Evolutionary conservation across 768 basidiomycete genomes (phyloP).

Genomic region (Amanita pseudoporphyria): DNA sequence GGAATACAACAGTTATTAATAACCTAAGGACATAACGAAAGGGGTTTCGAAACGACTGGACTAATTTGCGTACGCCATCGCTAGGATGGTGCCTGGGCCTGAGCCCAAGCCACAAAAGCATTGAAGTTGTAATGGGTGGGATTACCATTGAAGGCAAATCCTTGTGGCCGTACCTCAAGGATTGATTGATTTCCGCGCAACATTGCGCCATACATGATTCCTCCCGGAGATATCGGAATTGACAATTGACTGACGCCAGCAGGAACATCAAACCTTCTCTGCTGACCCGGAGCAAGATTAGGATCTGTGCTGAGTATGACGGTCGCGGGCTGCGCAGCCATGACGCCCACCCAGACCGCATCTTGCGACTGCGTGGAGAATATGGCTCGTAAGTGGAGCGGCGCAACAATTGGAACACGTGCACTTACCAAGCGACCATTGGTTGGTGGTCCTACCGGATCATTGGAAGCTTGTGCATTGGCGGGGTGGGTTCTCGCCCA

Average conservation of each 20-base stretch:
- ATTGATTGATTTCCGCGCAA: slow-evolving; percentile 36
- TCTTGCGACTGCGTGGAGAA: slow-evolving; percentile 44
- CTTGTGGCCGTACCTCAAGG: slow-evolving; percentile 35
- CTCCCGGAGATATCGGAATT: slow-evolving; percentile 42
- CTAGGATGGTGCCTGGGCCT: slow-evolving; percentile 8
- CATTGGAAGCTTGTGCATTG: slow-evolving; percentile 42
- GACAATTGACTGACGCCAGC: slow-evolving; percentile 57
- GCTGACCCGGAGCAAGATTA: slow-evolving; percentile 17
- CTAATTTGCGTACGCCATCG: not conserved
- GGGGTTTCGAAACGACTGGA: not conserved
- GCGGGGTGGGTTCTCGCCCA: slow-evolving; percentile 56
- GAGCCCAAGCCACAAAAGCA: slow-evolving; percentile 42
- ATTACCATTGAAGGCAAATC: slow-evolving; percentile 43
- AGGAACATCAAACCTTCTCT: slow-evolving; percentile 37
- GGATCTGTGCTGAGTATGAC: slow-evolving; percentile 46
- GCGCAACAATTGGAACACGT: slow-evolving; percentile 14
- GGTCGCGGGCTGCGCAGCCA: slow-evolving; percentile 44
- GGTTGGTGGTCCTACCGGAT: slow-evolving; percentile 38
- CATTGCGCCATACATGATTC: slow-evolving; percentile 40
- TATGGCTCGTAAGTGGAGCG: not conserved
- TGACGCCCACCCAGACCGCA: slow-evolving; percentile 58
- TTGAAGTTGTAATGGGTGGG: slow-evolving; percentile 66
- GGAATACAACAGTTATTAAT: not conserved
- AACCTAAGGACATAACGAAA: not conserved
- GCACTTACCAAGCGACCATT: slow-evolving; percentile 48